Conservation (phyloP, 345 rosid genomes). For the Salix dunnii region DNA sequence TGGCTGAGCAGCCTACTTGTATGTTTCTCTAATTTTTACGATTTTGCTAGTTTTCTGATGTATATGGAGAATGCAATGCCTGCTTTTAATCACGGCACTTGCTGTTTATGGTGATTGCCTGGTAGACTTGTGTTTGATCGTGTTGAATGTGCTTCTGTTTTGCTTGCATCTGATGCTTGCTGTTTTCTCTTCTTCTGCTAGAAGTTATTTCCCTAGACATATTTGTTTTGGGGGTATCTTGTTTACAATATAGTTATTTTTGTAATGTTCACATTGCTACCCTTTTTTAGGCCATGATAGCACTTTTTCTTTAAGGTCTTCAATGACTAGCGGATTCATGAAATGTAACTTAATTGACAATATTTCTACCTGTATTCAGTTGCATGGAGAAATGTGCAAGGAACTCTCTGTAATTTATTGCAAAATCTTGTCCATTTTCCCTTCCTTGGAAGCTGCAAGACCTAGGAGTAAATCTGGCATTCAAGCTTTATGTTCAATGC, state of each 20-base stretch:
- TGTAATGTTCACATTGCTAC: neutral
- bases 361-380: constrained; percentile 33
- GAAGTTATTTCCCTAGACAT: neutral
- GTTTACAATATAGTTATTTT: neutral
- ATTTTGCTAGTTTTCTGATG: neutral
- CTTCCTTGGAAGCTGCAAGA: constrained; percentile 91
- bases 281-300: neutral
- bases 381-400: constrained; percentile 93
- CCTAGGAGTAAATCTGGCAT: constrained; percentile 98
- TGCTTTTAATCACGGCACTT: neutral
- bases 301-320: neutral
- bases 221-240: neutral
- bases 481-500: constrained; percentile 88
- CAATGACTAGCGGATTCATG: neutral
- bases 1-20: neutral
- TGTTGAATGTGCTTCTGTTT: neutral
- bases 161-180: neutral
- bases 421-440: constrained; percentile 70
- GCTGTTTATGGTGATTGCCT: neutral
- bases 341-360: constrained; percentile 10
- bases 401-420: constrained; percentile 63
- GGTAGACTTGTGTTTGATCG: neutral
- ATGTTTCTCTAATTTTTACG: neutral
- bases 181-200: neutral
- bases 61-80: neutral